Conservation (phyloP, 306 rosid genomes). For the Myrica gale region DNA sequence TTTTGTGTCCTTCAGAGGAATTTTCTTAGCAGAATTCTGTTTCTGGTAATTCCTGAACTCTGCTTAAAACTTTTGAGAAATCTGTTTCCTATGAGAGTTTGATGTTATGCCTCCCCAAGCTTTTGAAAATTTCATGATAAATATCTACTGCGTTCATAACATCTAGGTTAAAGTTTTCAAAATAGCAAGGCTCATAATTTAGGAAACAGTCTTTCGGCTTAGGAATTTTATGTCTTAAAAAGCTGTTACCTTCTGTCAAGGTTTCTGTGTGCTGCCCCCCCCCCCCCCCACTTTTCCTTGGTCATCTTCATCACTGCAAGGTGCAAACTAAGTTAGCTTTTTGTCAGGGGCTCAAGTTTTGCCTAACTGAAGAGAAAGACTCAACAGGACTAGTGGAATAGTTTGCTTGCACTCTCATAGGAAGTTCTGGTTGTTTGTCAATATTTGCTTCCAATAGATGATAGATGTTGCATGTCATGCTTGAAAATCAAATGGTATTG, state of each 20-base stretch:
- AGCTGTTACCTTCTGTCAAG: neutral
- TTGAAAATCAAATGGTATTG: no score
- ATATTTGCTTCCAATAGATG: no score
- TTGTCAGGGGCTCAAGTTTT: no score
- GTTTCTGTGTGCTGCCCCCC: neutral
- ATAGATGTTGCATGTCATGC: no score
- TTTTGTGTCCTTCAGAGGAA: neutral
- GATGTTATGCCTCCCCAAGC: neutral
- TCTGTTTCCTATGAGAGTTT: neutral
- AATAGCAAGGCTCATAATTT: neutral
- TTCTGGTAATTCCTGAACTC: neutral
- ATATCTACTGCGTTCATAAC: neutral
- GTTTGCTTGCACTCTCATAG: no score
- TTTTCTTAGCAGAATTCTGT: neutral
- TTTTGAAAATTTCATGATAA: neutral
- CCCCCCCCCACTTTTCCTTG: neutral
- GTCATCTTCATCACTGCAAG: neutral
- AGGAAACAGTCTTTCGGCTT: neutral
- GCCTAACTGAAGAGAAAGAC: no score
- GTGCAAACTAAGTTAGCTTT: neutral
- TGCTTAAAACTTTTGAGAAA: neutral
- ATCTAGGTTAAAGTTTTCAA: neutral
- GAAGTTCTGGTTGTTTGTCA: no score
- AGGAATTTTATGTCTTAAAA: neutral
- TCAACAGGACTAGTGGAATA: no score